Evolutionary conservation across 371 early-diverging fungal species (phyloP), one percentile per base, ranked within the genome.

Genomic region (Mucor indicus): DNA sequence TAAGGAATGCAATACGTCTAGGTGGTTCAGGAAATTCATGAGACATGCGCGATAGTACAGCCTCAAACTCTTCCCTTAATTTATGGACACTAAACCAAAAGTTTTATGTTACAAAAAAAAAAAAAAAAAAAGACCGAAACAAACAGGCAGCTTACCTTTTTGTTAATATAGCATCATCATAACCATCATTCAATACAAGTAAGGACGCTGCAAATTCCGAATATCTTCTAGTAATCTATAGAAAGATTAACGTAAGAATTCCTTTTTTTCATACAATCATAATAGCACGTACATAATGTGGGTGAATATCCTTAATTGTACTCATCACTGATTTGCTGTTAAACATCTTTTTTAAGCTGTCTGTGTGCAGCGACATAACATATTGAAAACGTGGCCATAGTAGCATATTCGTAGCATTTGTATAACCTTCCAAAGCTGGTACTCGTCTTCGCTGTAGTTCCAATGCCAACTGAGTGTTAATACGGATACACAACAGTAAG

Each of bases 371-470:
- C 41, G 91, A 87, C 63, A 96, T 86, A 12, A 96, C 79, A 29
- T 83, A 67, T 50, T 93, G 93, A 62, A 92, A 95, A 9, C 92
- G 72, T 13, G 95, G 95, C 95, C 95, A 95, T 22, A 96, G 68
- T n/a, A 87, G 59, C 85, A 92, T 92, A 51, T 92, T 92, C 32
- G 86, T 80, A 13, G 86, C 79, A 66, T 93, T 90, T 27, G 87
- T 77, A 53, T 88, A 96, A 53, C 80, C 83, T 53, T 91, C 91
- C 19, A 95, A 64, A 19, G 84, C 80, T 0, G 94, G 91, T 1
- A 91, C 82, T 8, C 79, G 75, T 27, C 94, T 75, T 37, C 87
- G 70, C 57, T 93, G 92, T 61, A 93, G 72, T 43, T 93, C 89
- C 21, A 83, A 74, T 9, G 87, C 79, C 48, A 92, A 67, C 51